These are phyloP conservation scores for Chlorella sp. DNA, from an alignment of 139 green algal species.

Conservation along the genomic window DNA sequence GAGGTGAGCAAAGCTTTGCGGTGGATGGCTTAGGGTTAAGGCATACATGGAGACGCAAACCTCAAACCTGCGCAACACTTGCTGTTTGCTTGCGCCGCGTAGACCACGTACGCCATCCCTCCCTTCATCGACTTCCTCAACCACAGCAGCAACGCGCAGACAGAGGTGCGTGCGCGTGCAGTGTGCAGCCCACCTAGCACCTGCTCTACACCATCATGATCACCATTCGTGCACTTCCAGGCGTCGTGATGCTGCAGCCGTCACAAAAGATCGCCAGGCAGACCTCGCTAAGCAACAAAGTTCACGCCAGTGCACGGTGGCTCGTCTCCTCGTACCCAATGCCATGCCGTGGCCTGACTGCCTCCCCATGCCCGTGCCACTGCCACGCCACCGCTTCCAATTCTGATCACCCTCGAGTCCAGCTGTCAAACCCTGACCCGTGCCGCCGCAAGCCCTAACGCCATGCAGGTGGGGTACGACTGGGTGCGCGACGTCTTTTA, in stretches of 20 bases:
- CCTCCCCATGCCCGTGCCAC: background rate
- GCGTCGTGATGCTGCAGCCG: background rate
- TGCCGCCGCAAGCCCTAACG: too few species aligned
- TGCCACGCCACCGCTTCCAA: background rate
- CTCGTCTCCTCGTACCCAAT: background rate
- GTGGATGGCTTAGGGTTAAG: too few species aligned
- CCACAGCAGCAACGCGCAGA: background rate
- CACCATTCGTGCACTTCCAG: too few species aligned
- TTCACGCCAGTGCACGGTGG: background rate
- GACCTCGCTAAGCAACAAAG: background rate
- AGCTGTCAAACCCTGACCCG: too few species aligned
- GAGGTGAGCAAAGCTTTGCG: too few species aligned
- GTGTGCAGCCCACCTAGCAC: background rate
- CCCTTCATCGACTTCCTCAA: slow-evolving; percentile 10
- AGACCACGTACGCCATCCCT: too few species aligned
- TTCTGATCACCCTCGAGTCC: background rate
- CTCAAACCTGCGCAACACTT: too few species aligned
- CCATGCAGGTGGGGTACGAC: background rate
- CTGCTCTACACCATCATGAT: too few species aligned
- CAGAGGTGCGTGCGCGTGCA: background rate
- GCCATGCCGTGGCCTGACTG: background rate
- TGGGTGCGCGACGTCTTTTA: background rate
- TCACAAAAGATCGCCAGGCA: background rate
- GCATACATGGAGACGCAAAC: too few species aligned
- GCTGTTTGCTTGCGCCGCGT: too few species aligned